phyloP scores from a whole-genome alignment of 371 early-diverging fungal genomes.

The Choanephora cucurbitarum region DNA sequence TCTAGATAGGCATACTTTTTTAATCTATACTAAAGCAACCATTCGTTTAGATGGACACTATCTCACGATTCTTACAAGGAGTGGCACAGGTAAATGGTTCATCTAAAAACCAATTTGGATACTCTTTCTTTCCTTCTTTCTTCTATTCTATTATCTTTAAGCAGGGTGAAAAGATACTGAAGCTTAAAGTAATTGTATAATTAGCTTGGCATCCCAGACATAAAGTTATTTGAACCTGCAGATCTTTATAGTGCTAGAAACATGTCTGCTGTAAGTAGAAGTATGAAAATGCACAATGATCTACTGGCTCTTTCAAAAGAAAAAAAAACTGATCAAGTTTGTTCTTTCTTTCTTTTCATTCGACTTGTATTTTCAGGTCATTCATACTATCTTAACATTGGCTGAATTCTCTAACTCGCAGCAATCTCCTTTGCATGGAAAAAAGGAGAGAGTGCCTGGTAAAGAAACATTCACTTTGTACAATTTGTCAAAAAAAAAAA shows the following conservation, averaged over 20 bases:
- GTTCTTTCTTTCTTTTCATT: background rate
- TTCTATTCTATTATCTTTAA: too few relatives aligned
- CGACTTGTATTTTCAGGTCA: slow-evolving; percentile 7
- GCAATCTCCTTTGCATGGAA: background rate
- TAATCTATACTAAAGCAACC: slow-evolving; percentile 5
- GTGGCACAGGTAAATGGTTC: slow-evolving; percentile 46
- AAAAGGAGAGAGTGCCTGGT: background rate
- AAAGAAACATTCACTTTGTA: too few relatives aligned
- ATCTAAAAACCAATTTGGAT: too few relatives aligned
- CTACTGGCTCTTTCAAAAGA: background rate
- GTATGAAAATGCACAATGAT: background rate
- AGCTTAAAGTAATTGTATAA: background rate
- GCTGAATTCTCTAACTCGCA: slow-evolving; percentile 10
- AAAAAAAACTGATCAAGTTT: background rate
- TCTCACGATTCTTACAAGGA: slow-evolving; percentile 64
- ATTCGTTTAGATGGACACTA: slow-evolving; percentile 78
- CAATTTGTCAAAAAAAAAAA: too few relatives aligned
- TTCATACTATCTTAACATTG: slow-evolving; percentile 21
- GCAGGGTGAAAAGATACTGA: background rate
- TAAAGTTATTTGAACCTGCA: slow-evolving; percentile 88
- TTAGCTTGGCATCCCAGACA: slow-evolving; percentile 70
- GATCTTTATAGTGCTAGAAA: slow-evolving; percentile 92
- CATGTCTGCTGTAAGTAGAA: slow-evolving; percentile 68
- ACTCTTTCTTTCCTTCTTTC: too few relatives aligned
- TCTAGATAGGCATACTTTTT: background rate